Base-by-base conservation (phyloP, 129 eudicot species). In the Gnaphalium uliginosum region DNA sequence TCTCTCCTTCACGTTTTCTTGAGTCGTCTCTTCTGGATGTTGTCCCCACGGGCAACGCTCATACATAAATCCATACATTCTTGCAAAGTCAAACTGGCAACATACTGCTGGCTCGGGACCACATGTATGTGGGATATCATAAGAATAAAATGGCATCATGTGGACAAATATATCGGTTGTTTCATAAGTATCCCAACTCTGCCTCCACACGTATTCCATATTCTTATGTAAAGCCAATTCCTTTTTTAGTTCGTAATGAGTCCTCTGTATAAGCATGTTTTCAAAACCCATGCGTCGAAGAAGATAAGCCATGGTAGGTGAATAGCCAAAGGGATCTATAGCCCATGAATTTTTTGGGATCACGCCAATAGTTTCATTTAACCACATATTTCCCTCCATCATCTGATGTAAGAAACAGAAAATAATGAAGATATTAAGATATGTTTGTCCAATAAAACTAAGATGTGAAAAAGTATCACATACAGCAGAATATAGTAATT, bases 211-310 rank as follows among this genome's bases (percentile, higher is more conserved):
- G 32, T 91, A 95, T 76, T 95, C 99, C 81, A 95, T 69, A 68
- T 95, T 95, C 72, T 91, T 87, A 76, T 84, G 85, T 71, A 82
- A 73, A 66, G 99, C 96, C 70, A 95, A 73, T 72, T 95, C 99
- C 73, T 95, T 95, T 84, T 95, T 95, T 76, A 95, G 71, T 85
- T 95, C 99, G 74, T 95, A 95, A 73, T 95, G 99, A 63, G 97
- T 95, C 74, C 99, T 89, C 64, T 95, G 99, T 82, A 95, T 95
- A 59, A 95, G 96, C 99, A 95, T 95, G 92, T 95, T 95, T 85
- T 95, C 94, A 15, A 95, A 95, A 18, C 99, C 99, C 99, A 95
- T 95, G 32, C 99, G 96, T n/a, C 97, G 90, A 54, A 95, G 96
- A 86, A 95, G 99, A 83, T 95, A 95, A 2, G 99, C 99, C 99